Base-by-base conservation (phyloP, 257 asterid genomes). In the Cinchona pubescens region DNA sequence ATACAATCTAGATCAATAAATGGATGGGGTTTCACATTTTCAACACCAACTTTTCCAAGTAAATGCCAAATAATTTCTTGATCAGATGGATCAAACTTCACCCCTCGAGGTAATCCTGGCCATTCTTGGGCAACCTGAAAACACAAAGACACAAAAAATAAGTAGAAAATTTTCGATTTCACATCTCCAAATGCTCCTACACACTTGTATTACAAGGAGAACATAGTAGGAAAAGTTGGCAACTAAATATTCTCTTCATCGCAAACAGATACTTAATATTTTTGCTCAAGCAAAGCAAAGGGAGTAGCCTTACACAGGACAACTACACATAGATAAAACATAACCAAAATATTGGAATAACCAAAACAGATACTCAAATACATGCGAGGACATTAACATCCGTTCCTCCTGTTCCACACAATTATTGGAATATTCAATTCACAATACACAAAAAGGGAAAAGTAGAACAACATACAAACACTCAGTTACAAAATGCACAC, bases 81-180 rank as follows among this genome's bases (percentile, higher is more conserved):
- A 78, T 94, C 99, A 66, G 97, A 78, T 32, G 99, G 99, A 81
- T 94, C 99, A 68, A 94, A 92, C 82, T 94, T 94, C 77, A 94
- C 99, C 15, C 99, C 99, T 42, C 85, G 90, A 6, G 98, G 99
- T 84, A 94, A 83, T 64, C 99, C 99, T 7, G 99, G 99, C 99
- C 99, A 94, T 69, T 88, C 90, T 21, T 94, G 89, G 78, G 82
- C 82, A 21, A 89, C 90, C 99, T 94, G 81, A 71, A 75, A 79
- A 71, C 69, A 38, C 27, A 73, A 43, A 29, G 71, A 27, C 58
- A 51, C 13, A 73, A 53, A 49, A 55, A 55, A 23, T 12, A 35
- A 4, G n/a, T 14, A 63, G 29, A 12, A 51, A 21, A 37, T 38
- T 53, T 38, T 55, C 55, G 21, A 23, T 30, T 40, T 67, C 21